Evolutionary conservation across 345 rosid genomes (phyloP).

Genomic region (Eucalyptus erythrocorys): DNA sequence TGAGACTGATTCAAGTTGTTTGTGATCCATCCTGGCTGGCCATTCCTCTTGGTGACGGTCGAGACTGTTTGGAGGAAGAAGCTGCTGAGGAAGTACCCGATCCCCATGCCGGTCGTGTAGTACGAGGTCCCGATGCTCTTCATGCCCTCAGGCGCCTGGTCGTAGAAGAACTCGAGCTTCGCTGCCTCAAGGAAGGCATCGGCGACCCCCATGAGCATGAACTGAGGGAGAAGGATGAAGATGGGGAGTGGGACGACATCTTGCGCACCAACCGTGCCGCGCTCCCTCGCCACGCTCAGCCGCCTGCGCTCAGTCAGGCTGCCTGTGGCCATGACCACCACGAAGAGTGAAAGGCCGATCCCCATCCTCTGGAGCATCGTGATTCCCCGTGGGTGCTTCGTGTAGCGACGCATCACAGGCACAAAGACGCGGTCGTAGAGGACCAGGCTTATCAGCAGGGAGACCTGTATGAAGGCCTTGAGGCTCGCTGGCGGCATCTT

Average conservation of each 20-base stretch:
- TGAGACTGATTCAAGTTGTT: constrained; percentile 58
- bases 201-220: constrained; percentile 54
- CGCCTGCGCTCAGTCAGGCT: constrained; percentile 45
- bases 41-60: constrained; percentile 25
- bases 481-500: constrained; percentile 68
- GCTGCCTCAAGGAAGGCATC: constrained; percentile 62
- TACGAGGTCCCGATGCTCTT: constrained; percentile 80
- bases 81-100: constrained; percentile 61
- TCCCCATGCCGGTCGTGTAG: constrained; percentile 39
- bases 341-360: constrained; percentile 40
- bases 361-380: constrained; percentile 81
- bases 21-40: constrained; percentile 51
- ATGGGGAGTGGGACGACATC: constrained; percentile 40
- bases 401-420: constrained; percentile 21
- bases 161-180: constrained; percentile 79
- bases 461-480: constrained; percentile 44
- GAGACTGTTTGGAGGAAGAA: constrained; percentile 38
- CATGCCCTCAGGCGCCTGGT: constrained; percentile 77
- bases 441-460: constrained; percentile 40
- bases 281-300: constrained; percentile 25
- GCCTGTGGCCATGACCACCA: constrained; percentile 34
- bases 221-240: constrained; percentile 58
- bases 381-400: constrained; percentile 66
- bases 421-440: constrained; percentile 53
- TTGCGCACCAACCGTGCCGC: neutral